These are phyloP conservation scores for Leccinum colubrinum DNA, from an alignment of 1,284 basidiomycete species.

Conservation along the genomic window DNA sequence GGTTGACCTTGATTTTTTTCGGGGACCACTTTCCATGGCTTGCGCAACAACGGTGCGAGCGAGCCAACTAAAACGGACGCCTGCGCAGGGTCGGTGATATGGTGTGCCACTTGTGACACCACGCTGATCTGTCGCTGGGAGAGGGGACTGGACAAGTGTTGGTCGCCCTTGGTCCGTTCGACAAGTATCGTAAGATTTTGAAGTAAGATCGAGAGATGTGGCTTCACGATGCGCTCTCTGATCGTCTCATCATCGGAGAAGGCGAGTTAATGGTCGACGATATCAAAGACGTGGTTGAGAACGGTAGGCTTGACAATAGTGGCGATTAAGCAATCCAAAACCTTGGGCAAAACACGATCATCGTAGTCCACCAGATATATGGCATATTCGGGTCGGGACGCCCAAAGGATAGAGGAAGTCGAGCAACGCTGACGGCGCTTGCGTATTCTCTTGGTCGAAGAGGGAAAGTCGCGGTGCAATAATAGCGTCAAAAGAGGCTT, in stretches of 20 bases:
- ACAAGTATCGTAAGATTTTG: constrained; percentile 74
- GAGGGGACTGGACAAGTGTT: constrained; percentile 66
- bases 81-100: constrained; percentile 70
- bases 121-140: constrained; percentile 83
- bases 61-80: constrained; percentile 75
- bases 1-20: constrained; percentile 85
- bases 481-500: constrained; percentile 64
- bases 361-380: constrained; percentile 73
- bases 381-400: constrained; percentile 56
- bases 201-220: constrained; percentile 77
- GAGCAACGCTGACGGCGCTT: constrained; percentile 87
- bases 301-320: constrained; percentile 88
- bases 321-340: constrained; percentile 81
- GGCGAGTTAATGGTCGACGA: constrained; percentile 74
- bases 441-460: constrained; percentile 86
- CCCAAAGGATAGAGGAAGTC: constrained; percentile 87
- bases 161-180: constrained; percentile 56
- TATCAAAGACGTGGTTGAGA: constrained; percentile 81
- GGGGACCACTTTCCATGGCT: constrained; percentile 72
- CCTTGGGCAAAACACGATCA: constrained; percentile 64
- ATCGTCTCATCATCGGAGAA: constrained; percentile 50
- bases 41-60: constrained; percentile 81
- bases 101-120: constrained; percentile 78
- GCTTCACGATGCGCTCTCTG: constrained; percentile 60
- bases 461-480: constrained; percentile 81